Conservation (phyloP, 2,329 filamentous ascomycete species). For the Ustilaginoidea virens region DNA sequence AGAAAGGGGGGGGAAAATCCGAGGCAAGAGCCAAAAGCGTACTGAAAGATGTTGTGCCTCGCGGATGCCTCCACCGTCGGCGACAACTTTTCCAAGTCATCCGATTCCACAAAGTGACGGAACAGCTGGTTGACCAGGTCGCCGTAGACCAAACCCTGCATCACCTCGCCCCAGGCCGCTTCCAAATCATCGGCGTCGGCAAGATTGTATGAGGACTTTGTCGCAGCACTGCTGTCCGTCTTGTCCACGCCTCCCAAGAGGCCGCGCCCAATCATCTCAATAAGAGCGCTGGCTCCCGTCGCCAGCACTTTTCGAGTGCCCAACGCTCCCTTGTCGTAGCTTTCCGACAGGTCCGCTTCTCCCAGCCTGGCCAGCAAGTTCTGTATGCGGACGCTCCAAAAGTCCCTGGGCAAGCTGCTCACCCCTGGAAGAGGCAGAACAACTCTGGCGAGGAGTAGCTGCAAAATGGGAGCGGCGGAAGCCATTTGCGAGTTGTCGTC, state of each 20-base stretch:
- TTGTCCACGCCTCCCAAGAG: constrained; percentile 38
- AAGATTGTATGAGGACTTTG: constrained; percentile 34
- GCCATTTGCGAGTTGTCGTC: constrained; percentile 1
- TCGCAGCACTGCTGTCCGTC: constrained; percentile 5
- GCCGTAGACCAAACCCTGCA: constrained; percentile 53
- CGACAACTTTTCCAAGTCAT: constrained; percentile 48
- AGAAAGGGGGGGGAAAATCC: not conserved
- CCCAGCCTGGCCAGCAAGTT: constrained; percentile 45
- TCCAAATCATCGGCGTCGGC: constrained; percentile 43
- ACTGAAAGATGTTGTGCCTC: constrained; percentile 57
- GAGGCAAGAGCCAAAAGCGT: no score
- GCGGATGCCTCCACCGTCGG: constrained; percentile 46
- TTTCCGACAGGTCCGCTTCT: constrained; percentile 59
- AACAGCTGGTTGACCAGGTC: constrained; percentile 50
- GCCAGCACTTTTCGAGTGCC: constrained; percentile 62
- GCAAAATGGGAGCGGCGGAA: constrained; percentile 45
- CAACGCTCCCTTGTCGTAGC: constrained; percentile 64
- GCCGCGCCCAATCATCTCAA: constrained; percentile 55
- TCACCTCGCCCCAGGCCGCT: constrained; percentile 49
- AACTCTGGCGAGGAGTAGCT: constrained; percentile 50
- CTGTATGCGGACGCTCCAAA: constrained; percentile 49
- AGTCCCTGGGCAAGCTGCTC: constrained; percentile 43
- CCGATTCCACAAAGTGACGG: constrained; percentile 40
- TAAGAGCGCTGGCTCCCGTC: constrained; percentile 52
- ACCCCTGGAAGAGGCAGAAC: constrained; percentile 51